Conservation (phyloP, 305 asterid species). For the Fraxinus greggii region DNA sequence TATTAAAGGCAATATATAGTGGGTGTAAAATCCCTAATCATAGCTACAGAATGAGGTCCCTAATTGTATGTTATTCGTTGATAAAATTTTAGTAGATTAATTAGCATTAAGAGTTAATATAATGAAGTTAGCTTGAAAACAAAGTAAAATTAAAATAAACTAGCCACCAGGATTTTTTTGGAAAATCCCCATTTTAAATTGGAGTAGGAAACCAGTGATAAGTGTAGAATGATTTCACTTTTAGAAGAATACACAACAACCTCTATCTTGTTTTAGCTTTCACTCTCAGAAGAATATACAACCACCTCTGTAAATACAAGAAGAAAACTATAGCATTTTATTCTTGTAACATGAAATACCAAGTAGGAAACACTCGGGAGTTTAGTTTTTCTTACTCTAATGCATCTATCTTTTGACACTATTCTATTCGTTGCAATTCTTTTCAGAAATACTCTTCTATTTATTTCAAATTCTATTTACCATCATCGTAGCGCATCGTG, state of each 20-base stretch:
- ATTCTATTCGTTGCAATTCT: neutral
- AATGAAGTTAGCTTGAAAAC: neutral
- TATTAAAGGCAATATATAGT: neutral
- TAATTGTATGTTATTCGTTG: neutral
- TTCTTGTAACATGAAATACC: neutral
- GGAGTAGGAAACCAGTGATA: neutral
- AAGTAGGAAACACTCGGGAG: neutral
- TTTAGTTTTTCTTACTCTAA: neutral
- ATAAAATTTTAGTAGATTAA: neutral
- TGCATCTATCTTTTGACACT: neutral
- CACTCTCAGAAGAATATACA: neutral
- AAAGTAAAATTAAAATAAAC: too few species aligned
- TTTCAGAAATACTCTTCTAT: neutral
- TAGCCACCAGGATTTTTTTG: neutral
- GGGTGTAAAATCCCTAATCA: neutral
- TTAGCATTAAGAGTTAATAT: neutral
- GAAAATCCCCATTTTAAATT: neutral
- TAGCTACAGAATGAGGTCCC: neutral
- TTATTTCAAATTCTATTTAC: neutral
- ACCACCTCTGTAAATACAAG: neutral
- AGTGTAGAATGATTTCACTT: neutral
- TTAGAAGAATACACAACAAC: neutral
- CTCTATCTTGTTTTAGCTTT: neutral
- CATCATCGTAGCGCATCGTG: neutral
- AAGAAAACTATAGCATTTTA: neutral